A percentile compares a stretch with the other conserved stretches of the same genome.
These are phyloP conservation scores for Closterium sp. DNA, from an alignment of 139 green algal species.

Conservation along the genomic window DNA sequence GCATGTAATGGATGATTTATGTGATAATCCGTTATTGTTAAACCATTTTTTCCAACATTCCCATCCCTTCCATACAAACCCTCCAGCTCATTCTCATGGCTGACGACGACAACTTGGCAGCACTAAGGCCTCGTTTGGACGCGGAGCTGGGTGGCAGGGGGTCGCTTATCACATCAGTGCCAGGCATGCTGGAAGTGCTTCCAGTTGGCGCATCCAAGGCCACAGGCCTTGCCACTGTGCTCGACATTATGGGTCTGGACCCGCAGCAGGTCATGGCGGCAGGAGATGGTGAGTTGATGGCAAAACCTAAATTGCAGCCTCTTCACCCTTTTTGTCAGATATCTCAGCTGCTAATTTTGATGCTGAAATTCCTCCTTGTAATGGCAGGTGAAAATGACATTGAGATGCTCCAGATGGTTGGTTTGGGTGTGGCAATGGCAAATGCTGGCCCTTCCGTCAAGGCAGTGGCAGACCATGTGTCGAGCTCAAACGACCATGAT, in stretches of 20 bases:
- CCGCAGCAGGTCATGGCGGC: constrained; percentile 19
- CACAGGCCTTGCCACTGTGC: constrained; percentile 7
- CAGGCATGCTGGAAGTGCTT: constrained; percentile 38
- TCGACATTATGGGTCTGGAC: constrained; percentile 4
- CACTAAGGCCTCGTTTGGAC: neutral
- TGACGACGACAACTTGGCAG: neutral
- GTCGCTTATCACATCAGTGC: constrained; percentile 19
- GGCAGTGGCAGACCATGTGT: constrained; percentile 52
- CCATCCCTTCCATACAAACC: neutral
- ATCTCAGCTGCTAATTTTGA: neutral
- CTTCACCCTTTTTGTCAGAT: neutral
- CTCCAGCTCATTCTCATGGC: constrained; percentile 36
- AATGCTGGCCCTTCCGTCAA: constrained; percentile 65
- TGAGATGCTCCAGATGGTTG: constrained; percentile 71
- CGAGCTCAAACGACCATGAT: constrained; percentile 70
- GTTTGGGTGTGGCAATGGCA: constrained; percentile 85
- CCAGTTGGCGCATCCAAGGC: constrained; percentile 23
- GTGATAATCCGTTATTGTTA: too few species aligned
- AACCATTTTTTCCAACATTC: neutral
- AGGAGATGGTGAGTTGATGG: constrained; percentile 18
- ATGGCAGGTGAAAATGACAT: constrained; percentile 77
- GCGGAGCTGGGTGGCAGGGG: neutral
- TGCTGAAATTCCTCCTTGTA: neutral
- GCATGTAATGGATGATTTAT: too few species aligned
- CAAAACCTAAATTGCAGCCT: neutral